Percentiles rank a stretch among this genome's conserved stretches.
phyloP scores from a whole-genome alignment of 2,329 filamentous ascomycete species.

The Diaporthe citrichinensis region DNA sequence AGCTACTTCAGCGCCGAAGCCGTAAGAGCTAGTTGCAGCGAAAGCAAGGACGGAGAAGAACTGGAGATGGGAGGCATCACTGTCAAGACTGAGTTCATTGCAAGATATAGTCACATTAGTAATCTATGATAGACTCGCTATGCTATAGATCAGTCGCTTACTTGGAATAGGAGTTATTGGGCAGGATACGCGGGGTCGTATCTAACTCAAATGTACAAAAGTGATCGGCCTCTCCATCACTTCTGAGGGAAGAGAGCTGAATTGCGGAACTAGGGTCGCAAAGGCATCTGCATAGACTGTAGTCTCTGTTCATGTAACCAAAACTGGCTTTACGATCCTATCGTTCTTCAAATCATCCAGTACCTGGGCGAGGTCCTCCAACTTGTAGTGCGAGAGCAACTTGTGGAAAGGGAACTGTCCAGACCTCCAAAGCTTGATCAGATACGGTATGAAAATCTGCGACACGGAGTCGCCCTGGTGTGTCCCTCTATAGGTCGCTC shows the following conservation, averaged over 20 bases:
- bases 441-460: constrained; percentile 30
- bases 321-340: constrained; percentile 9
- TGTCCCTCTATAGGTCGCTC: constrained; percentile 32
- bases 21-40: background rate
- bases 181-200: background rate
- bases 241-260: background rate
- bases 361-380: background rate
- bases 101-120: constrained; percentile 24
- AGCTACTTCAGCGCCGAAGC: constrained; percentile 31
- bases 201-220: background rate
- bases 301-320: background rate
- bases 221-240: background rate
- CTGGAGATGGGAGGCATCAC: constrained; percentile 28
- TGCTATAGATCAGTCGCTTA: background rate
- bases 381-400: constrained; percentile 21
- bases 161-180: background rate
- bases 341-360: constrained; percentile 29
- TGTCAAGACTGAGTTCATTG: constrained; percentile 26
- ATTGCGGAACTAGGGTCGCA: no score
- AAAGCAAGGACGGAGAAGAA: constrained; percentile 12
- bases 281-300: background rate
- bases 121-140: background rate
- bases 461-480: constrained; percentile 38
- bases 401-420: constrained; percentile 30
- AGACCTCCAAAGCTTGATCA: constrained; percentile 33